Conservation (phyloP, 164 flowering plant species). For the Dillenia turbinata region DNA sequence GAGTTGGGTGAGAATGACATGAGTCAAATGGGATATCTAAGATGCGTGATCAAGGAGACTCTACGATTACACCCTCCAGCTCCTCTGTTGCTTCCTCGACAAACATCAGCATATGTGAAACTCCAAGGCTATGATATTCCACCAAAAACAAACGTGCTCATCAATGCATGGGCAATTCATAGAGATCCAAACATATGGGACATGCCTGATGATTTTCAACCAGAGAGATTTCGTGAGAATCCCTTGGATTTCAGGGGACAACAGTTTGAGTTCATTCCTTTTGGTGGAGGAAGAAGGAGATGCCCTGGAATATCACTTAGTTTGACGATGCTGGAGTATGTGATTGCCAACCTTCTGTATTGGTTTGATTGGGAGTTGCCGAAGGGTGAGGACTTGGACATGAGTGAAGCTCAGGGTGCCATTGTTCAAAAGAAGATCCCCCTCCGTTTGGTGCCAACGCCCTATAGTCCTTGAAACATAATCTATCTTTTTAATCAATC, state of each 20-base stretch:
- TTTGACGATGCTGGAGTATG: background rate
- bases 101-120: too few relatives aligned
- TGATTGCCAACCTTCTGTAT: constrained; percentile 13
- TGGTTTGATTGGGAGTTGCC: constrained; percentile 18
- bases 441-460: constrained; percentile 5
- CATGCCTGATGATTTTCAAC: constrained; percentile 7
- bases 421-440: background rate
- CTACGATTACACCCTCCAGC: constrained; percentile 10
- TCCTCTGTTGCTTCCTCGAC: constrained; percentile 6
- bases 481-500: too few relatives aligned
- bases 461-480: background rate
- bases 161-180: too few relatives aligned
- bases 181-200: constrained; percentile 12
- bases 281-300: constrained; percentile 14
- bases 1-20: constrained; percentile 3
- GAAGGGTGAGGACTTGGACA: constrained; percentile 2
- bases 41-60: constrained; percentile 7
- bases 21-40: too few relatives aligned
- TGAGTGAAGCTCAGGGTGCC: constrained; percentile 8
- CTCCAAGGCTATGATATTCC: too few relatives aligned
- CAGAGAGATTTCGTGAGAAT: constrained; percentile 6
- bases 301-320: constrained; percentile 17
- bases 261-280: background rate
- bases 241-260: constrained; percentile 14
- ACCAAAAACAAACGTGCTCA: too few relatives aligned